A percentile compares a stretch with the other conserved stretches of the same genome.
phyloP scores from a whole-genome alignment of 2,329 filamentous ascomycete species.

The Epichloe aotearoae region DNA sequence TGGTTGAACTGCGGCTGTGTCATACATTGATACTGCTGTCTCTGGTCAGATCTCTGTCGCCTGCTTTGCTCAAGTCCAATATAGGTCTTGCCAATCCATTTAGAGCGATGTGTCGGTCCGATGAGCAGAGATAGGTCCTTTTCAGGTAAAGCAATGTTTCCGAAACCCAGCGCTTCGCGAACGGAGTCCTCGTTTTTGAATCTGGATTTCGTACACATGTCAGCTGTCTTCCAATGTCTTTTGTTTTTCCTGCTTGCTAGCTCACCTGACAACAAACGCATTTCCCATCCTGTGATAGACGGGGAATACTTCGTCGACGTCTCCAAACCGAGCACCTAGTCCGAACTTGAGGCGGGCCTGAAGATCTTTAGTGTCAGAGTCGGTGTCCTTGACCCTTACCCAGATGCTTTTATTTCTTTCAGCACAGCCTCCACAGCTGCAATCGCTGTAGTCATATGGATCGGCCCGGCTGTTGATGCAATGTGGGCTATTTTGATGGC shows the following conservation, averaged over 20 bases:
- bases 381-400: slow-evolving; percentile 11
- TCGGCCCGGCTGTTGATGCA: slow-evolving; percentile 10
- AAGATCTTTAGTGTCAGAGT: slow-evolving; percentile 10
- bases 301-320: slow-evolving; percentile 17
- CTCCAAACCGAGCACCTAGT: slow-evolving; percentile 15
- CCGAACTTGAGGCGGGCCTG: slow-evolving; percentile 18
- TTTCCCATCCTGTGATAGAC: slow-evolving; percentile 1
- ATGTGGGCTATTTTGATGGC: neutral
- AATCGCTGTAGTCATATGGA: slow-evolving; percentile 15
- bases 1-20: neutral
- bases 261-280: slow-evolving; percentile 19
- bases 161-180: slow-evolving; percentile 13
- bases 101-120: slow-evolving; percentile 17
- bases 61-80: neutral
- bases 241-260: neutral
- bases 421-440: slow-evolving; percentile 17
- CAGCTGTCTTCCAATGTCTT: neutral
- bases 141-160: slow-evolving; percentile 13
- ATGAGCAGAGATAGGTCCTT: slow-evolving; percentile 15
- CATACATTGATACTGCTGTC: neutral
- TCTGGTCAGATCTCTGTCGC: slow-evolving; percentile 1
- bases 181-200: slow-evolving; percentile 16
- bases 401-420: slow-evolving; percentile 19
- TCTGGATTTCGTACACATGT: slow-evolving; percentile 7
- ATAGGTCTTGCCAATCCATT: slow-evolving; percentile 15